Conservation (phyloP, 768 basidiomycete species). For the Phaeotremella skinneri region DNA sequence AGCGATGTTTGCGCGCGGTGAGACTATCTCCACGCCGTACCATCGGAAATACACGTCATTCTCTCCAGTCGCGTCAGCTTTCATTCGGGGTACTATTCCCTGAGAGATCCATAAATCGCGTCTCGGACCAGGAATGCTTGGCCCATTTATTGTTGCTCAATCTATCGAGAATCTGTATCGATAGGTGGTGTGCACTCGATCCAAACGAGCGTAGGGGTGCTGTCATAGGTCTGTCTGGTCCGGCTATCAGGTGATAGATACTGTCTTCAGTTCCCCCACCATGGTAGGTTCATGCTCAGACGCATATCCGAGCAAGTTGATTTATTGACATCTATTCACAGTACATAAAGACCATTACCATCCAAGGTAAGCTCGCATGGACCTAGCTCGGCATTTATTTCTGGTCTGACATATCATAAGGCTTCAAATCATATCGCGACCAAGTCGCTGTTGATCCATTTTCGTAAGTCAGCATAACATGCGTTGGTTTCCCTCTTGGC, state of each 20-base stretch:
- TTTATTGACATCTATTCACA: slow-evolving; percentile 4
- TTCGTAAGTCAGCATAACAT: slow-evolving; percentile 50
- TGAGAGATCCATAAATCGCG: not conserved
- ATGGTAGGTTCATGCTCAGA: not conserved
- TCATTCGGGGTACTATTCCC: too few relatives aligned
- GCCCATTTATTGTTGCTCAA: too few relatives aligned
- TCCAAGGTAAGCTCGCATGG: slow-evolving; percentile 37
- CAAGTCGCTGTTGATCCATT: slow-evolving; percentile 77
- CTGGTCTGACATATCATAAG: slow-evolving; percentile 54
- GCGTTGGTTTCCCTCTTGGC: not conserved
- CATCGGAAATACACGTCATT: too few relatives aligned
- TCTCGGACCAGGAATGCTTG: not conserved
- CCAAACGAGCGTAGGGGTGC: too few relatives aligned
- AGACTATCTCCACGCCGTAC: too few relatives aligned
- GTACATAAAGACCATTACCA: slow-evolving; percentile 52
- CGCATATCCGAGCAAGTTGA: not conserved
- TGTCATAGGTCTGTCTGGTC: too few relatives aligned
- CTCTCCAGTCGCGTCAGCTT: too few relatives aligned
- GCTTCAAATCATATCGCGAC: slow-evolving; percentile 86
- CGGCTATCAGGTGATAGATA: too few relatives aligned
- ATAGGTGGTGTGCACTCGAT: too few relatives aligned
- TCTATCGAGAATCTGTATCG: too few relatives aligned
- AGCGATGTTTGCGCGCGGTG: too few relatives aligned
- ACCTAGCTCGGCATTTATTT: not conserved
- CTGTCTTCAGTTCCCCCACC: not conserved